phyloP scores from a whole-genome alignment of 2,329 filamentous ascomycete species.

The Anthostomella pinea region DNA sequence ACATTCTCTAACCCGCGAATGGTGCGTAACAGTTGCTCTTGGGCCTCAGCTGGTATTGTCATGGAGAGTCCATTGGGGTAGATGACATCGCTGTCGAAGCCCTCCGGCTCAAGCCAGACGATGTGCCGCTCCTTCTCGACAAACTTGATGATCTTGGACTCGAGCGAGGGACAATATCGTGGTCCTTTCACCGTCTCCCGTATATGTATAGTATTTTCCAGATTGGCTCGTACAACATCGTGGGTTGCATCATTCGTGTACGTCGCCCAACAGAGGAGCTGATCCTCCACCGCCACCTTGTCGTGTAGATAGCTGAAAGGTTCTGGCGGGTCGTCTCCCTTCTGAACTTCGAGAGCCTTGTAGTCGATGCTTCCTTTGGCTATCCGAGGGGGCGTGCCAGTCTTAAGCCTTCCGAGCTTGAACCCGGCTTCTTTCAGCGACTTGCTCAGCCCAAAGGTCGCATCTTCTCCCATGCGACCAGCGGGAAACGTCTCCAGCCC shows the following conservation, averaged over 20 bases:
- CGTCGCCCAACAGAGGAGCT: constrained; percentile 83
- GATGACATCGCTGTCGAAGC: constrained; percentile 82
- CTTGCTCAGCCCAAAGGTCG: constrained; percentile 88
- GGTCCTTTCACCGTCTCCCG: constrained; percentile 92
- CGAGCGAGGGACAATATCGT: constrained; percentile 90
- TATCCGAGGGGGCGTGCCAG: constrained; percentile 87
- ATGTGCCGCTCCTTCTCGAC: constrained; percentile 77
- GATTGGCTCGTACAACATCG: constrained; percentile 77
- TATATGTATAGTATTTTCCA: constrained; percentile 96
- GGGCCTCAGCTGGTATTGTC: constrained; percentile 87
- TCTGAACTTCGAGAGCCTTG: constrained; percentile 65
- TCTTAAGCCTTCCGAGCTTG: constrained; percentile 85
- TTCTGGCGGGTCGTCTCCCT: constrained; percentile 78
- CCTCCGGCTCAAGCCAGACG: constrained; percentile 96
- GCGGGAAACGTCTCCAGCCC: constrained; percentile 81
- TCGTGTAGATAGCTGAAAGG: constrained; percentile 92
- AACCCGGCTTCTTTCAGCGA: constrained; percentile 88
- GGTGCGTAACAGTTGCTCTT: constrained; percentile 80
- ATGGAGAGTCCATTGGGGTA: constrained; percentile 98
- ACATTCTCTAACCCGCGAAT: constrained; percentile 86
- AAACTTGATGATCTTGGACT: constrained; percentile 91
- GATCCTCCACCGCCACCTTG: constrained; percentile 71
- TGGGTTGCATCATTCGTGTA: constrained; percentile 83
- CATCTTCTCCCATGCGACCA: constrained; percentile 89
- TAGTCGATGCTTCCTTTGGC: constrained; percentile 82